Base-by-base conservation (phyloP, 345 rosid genomes). In the Microcos paniculata region DNA sequence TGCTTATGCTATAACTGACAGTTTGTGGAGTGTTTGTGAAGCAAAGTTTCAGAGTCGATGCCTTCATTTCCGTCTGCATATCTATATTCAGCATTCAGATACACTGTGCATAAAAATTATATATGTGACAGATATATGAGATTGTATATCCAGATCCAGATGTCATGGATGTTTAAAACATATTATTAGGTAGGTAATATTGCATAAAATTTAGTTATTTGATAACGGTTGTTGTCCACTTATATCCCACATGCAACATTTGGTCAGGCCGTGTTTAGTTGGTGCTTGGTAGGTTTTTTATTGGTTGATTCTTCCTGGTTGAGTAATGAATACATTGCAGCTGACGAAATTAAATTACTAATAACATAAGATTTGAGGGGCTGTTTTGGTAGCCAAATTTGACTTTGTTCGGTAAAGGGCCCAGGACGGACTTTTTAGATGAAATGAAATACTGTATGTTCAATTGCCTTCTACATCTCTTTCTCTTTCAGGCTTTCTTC, bases 351-450 rank as follows among this genome's bases (percentile, higher is more conserved):
- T 42, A 59, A 12, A 49, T 48, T 23, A 18, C 40, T 35, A 35
- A 35, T 35, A 1, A 4, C 40, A 35, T 2, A 31, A 16, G 42
- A 19, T 13, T 51, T 45, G n/a, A 57, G 59, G 71, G 24, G 76
- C 71, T 56, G 53, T 33, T 61, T 62, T 40, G 33, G 28, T 51
- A 1, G 71, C 80, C 79, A 81, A 78, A 42, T 46, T 79, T 73
- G 80, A 78, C 79, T 64, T 42, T 35, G 21, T 71, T 72, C 3
- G n/a, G 4, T 11, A 8, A 45, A 26, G 62, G 57, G 40, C 59
- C 69, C 59, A n/a, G 52, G 18, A n/a, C 30, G 14, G 21, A 42
- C 26, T 26, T 16, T 55, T n/a, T 2, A 55, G 26, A 6, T 1
- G n/a, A n/a, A n/a, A n/a, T 4, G 19, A 5, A 7, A 8, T 33